phyloP scores from a whole-genome alignment of 495 filamentous ascomycete species.

The Evansstolkia leycettana region DNA sequence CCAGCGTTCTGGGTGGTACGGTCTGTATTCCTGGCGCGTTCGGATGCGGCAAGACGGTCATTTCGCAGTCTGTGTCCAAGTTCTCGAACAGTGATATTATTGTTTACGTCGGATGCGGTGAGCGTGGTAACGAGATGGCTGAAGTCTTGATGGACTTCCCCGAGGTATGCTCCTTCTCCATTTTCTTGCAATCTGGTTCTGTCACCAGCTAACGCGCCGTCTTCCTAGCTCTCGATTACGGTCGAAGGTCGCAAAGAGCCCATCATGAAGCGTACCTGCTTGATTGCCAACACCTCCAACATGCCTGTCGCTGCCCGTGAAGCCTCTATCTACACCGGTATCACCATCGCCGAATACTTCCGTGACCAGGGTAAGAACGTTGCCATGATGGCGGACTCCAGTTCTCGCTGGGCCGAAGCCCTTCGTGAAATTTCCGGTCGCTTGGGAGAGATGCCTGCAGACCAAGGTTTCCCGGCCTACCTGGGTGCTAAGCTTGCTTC shows the following conservation, averaged over 20 bases:
- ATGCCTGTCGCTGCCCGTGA: conserved; percentile 99
- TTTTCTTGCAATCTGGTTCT: not conserved
- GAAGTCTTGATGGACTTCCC: conserved; percentile 99
- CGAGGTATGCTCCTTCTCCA: conserved; percentile 34
- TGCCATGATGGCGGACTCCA: conserved; percentile 99
- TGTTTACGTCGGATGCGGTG: conserved; percentile 95
- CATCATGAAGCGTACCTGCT: conserved; percentile 98
- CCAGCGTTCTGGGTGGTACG: conserved; percentile 91
- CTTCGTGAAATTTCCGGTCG: conserved; percentile 98
- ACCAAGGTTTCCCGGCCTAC: conserved; percentile 98
- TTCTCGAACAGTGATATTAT: conserved; percentile 99
- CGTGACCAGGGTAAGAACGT: conserved; percentile 96
- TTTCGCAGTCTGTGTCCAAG: conserved; percentile 94
- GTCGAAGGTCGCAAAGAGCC: conserved; percentile 88
- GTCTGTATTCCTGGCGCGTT: conserved; percentile 98
- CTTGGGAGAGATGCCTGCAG: conserved; percentile 98
- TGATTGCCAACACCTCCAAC: conserved; percentile 99
- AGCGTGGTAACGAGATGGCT: conserved; percentile 99
- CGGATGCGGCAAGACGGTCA: conserved; percentile 98
- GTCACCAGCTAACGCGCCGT: conserved; percentile 2
- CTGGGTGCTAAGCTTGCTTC: conserved; percentile 92
- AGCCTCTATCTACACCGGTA: conserved; percentile 98
- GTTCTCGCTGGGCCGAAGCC: conserved; percentile 97
- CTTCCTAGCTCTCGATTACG: conserved; percentile 64
- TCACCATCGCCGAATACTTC: conserved; percentile 97